Conservation (phyloP, 73 alveolate species). For the Uronychia setigera region DNA sequence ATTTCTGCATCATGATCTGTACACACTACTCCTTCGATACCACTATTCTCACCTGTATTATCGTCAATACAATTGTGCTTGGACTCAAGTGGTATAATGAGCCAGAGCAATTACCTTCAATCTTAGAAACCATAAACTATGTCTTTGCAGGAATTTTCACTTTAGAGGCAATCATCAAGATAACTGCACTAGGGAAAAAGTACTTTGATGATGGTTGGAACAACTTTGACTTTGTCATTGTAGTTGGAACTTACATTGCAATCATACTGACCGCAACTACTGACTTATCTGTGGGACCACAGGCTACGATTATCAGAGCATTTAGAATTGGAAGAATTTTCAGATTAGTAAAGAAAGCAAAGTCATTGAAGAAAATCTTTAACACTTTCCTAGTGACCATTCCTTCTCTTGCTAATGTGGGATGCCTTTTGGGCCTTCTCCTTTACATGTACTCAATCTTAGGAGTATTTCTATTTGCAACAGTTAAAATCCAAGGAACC, state of each 20-base stretch:
- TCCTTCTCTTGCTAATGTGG: neutral
- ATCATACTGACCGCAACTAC: constrained; percentile 19
- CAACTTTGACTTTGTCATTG: constrained; percentile 72
- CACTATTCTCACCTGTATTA: constrained; percentile 43
- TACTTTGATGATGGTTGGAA: constrained; percentile 74
- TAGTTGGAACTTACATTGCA: constrained; percentile 38
- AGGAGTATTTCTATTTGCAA: constrained; percentile 49
- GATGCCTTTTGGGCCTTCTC: constrained; percentile 1
- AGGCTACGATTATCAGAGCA: constrained; percentile 54
- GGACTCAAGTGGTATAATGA: constrained; percentile 32
- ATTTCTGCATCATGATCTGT: constrained; percentile 1
- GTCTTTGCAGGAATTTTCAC: constrained; percentile 32
- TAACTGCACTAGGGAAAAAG: constrained; percentile 39
- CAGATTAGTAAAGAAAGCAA: constrained; percentile 41
- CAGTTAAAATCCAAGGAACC: constrained; percentile 23
- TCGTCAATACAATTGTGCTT: constrained; percentile 52
- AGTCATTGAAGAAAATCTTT: constrained; percentile 23
- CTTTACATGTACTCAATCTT: constrained; percentile 51
- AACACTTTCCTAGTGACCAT: constrained; percentile 1
- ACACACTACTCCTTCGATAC: constrained; percentile 7
- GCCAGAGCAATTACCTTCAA: constrained; percentile 12
- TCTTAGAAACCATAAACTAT: constrained; percentile 24
- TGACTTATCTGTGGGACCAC: constrained; percentile 26
- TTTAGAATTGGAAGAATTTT: constrained; percentile 58
- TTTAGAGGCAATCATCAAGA: constrained; percentile 30